These are phyloP conservation scores for Myotisia sp. DNA, from an alignment of 2,329 filamentous ascomycete genomes.

Conservation along the genomic window DNA sequence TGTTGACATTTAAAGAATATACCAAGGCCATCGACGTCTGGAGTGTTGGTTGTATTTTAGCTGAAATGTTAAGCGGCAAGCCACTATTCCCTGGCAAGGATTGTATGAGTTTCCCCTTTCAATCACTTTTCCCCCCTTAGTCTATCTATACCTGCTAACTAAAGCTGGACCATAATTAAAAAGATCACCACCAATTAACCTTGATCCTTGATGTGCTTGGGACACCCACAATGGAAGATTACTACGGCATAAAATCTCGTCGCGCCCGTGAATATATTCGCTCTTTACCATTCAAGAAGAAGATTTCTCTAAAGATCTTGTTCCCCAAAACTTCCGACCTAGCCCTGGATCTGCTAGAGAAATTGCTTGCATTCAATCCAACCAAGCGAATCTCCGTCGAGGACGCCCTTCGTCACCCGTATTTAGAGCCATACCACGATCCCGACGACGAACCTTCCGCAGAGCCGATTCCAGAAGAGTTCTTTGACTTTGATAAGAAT, in stretches of 20 bases:
- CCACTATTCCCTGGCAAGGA: slow-evolving; percentile 97
- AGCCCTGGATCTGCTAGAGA: slow-evolving; percentile 85
- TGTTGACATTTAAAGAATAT: slow-evolving; percentile 99
- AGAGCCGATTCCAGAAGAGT: slow-evolving; percentile 91
- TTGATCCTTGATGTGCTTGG: slow-evolving; percentile 94
- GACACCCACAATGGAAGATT: slow-evolving; percentile 98
- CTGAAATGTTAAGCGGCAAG: slow-evolving; percentile 98
- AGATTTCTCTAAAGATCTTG: slow-evolving; percentile 91
- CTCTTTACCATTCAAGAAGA: slow-evolving; percentile 97
- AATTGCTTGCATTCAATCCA: slow-evolving; percentile 92
- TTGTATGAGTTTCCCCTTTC: slow-evolving; percentile 46
- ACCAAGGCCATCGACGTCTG: slow-evolving; percentile 99
- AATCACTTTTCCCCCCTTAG: slow-evolving; percentile 1
- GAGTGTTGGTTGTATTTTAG: slow-evolving; percentile 95
- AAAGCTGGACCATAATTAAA: background rate
- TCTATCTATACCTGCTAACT: slow-evolving; percentile 5
- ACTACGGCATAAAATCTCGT: slow-evolving; percentile 98
- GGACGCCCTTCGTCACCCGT: slow-evolving; percentile 91
- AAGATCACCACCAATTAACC: slow-evolving; percentile 94
- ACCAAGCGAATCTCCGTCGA: slow-evolving; percentile 98
- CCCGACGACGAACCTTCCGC: slow-evolving; percentile 96
- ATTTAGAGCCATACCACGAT: slow-evolving; percentile 96
- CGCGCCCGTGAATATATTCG: slow-evolving; percentile 96
- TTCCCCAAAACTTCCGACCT: slow-evolving; percentile 99
- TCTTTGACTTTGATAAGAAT: slow-evolving; percentile 99